Evolutionary conservation across 805 yeast species (phyloP), one percentile per base, ranked within the genome.

Genomic region (Sugiyamaella qingdaonensis): DNA sequence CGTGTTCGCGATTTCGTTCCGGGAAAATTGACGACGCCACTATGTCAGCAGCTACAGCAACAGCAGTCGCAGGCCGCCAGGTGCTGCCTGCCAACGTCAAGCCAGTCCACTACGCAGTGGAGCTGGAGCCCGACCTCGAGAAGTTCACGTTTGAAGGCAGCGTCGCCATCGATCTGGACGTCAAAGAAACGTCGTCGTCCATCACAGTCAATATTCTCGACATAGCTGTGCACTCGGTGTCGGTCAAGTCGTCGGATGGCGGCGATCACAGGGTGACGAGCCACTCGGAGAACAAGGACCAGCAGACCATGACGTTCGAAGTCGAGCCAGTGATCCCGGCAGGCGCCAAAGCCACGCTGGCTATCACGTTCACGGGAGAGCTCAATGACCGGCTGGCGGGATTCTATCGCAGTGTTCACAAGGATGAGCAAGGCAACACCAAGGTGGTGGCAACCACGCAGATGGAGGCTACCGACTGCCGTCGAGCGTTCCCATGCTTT

Each of bases 391-490:
- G 81, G 64, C 80, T 85, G 85, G 84, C 85, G 48, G 90, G 90
- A 8, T 85, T 85, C 70, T 85, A 85, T 73, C 76, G 86, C 61
- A 80, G 86, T 11, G 73, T 81, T 32, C 83, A 83, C 70, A 68
- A 63, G 49, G 81, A 79, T 61, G 78, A 73, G 56, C 52, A 64
- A 39, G 86, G 86, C 36, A 66, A 73, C 54, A 74, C 78, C 52
- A 75, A 79, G 58, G 80, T 79, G 61, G 73, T 82, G 58, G 86
- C 85, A 39, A 78, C 85, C 57, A 79, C 87, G 42, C 86, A 82
- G 69, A 80, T 85, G 81, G 89, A 85, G 71, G 82, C 90, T 34
- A 82, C 88, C 33, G 90, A 84, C 69, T 84, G 88, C 64, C 81
- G 90, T 61, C 76, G 85, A 54, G 88, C 90, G 4, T 85, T 85